Percentiles rank a stretch among this genome's conserved stretches.
These are phyloP conservation scores for Arthroderma uncinatum DNA, from an alignment of 2,329 filamentous ascomycete genomes.

Conservation along the genomic window DNA sequence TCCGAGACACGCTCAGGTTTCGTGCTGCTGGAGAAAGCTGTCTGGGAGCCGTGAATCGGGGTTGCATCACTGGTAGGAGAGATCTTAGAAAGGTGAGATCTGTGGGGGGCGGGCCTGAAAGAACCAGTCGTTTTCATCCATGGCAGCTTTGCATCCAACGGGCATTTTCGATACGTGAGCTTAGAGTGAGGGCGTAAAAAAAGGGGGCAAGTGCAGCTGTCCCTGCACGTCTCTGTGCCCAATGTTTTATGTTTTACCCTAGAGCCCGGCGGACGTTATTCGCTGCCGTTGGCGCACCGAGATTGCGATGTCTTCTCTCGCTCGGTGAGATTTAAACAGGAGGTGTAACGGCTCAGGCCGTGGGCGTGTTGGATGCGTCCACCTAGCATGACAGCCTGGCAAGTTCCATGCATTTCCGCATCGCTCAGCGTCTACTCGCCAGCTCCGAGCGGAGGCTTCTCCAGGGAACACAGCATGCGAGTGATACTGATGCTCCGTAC, in stretches of 20 bases:
- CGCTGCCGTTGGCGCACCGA: slow-evolving; percentile 2
- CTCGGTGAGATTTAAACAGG: background rate
- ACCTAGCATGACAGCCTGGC: background rate
- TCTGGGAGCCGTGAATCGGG: background rate
- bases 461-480: background rate
- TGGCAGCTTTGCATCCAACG: background rate
- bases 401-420: background rate
- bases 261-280: background rate
- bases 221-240: background rate
- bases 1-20: background rate
- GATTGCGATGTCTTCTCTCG: background rate
- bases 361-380: background rate
- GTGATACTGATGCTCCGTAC: no score
- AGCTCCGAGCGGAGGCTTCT: background rate
- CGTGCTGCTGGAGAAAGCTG: background rate
- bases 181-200: background rate
- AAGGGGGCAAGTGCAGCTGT: background rate
- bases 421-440: background rate
- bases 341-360: background rate
- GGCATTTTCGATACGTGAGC: background rate
- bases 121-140: slow-evolving; percentile 3
- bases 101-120: background rate
- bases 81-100: background rate
- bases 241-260: background rate
- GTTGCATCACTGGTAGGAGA: background rate